phyloP scores from a whole-genome alignment of 768 basidiomycete genomes.

The Mycena vitilis region DNA sequence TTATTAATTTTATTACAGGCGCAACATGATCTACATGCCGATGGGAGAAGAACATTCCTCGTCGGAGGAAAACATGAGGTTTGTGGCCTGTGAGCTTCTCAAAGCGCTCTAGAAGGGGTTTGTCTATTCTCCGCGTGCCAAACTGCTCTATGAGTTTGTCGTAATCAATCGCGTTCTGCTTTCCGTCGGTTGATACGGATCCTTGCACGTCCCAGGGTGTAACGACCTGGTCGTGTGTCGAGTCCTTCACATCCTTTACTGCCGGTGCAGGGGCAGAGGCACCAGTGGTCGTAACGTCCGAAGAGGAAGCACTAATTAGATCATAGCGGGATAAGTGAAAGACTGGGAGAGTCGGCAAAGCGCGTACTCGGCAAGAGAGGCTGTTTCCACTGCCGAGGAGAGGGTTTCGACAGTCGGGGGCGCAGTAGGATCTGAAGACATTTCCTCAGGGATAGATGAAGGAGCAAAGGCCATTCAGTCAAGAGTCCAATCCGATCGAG shows the following conservation, averaged over 20 bases:
- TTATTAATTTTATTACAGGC: conserved; percentile 22
- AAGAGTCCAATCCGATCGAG: conserved; percentile 9
- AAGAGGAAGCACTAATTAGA: conserved; percentile 20
- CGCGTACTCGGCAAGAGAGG: conserved; percentile 47
- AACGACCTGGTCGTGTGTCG: conserved; percentile 74
- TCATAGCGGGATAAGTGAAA: conserved; percentile 20
- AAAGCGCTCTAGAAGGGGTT: conserved; percentile 85
- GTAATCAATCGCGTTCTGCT: conserved; percentile 95
- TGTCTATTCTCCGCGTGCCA: conserved; percentile 86
- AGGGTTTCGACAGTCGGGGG: conserved; percentile 43
- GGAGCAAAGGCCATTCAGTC: conserved; percentile 15
- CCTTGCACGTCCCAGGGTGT: conserved; percentile 99
- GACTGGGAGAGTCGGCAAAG: neutral
- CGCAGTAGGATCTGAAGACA: conserved; percentile 42
- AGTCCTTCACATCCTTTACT: conserved; percentile 15
- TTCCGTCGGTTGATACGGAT: conserved; percentile 86
- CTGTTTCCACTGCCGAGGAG: conserved; percentile 39
- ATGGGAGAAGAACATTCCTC: conserved; percentile 98
- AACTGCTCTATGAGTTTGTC: conserved; percentile 95
- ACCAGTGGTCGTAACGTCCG: conserved; percentile 33
- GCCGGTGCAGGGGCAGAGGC: conserved; percentile 23
- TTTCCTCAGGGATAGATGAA: conserved; percentile 37
- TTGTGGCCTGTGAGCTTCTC: conserved; percentile 89
- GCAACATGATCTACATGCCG: conserved; percentile 64
- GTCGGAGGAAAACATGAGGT: conserved; percentile 88